phyloP scores from a whole-genome alignment of 176 grass and related monocot species.

The Musa beccarii region DNA sequence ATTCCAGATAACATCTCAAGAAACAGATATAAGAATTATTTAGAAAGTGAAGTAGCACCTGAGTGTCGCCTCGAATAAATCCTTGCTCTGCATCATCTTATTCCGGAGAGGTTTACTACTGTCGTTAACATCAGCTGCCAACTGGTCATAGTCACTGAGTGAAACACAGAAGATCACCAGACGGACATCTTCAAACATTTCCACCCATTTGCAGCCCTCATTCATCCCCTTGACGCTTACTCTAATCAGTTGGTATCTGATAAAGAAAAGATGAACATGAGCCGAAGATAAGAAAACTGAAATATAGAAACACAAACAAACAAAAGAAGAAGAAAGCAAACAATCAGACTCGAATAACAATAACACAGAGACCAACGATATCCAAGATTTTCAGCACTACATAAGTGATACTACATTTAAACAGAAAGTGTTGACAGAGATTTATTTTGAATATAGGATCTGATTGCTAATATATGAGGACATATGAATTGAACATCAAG shows the following conservation, averaged over 20 bases:
- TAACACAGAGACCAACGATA: neutral
- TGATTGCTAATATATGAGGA: too few species aligned
- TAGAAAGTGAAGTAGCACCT: slow-evolving; percentile 33
- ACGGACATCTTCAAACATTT: slow-evolving; percentile 97
- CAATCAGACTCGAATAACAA: neutral
- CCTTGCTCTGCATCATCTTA: slow-evolving; percentile 86
- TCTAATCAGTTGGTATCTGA: slow-evolving; percentile 85
- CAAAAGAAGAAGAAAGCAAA: neutral
- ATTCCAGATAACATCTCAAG: neutral
- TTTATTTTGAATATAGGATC: neutral
- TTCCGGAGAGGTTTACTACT: slow-evolving; percentile 37
- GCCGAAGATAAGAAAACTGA: neutral
- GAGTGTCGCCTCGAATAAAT: slow-evolving; percentile 83
- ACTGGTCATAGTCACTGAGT: slow-evolving; percentile 68
- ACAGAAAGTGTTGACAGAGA: neutral
- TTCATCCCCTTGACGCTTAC: slow-evolving; percentile 76
- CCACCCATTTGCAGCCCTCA: slow-evolving; percentile 93
- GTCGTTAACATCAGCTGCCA: slow-evolving; percentile 31
- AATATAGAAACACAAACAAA: neutral
- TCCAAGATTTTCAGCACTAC: too few species aligned
- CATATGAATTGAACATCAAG: too few species aligned
- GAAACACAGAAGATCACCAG: slow-evolving; percentile 76
- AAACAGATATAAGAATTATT: neutral
- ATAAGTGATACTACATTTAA: neutral
- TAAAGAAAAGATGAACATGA: neutral